Evolutionary conservation across 495 filamentous ascomycete species (phyloP), one percentile per base, ranked within the genome.

Genomic region (Aspergillus asperescens): DNA sequence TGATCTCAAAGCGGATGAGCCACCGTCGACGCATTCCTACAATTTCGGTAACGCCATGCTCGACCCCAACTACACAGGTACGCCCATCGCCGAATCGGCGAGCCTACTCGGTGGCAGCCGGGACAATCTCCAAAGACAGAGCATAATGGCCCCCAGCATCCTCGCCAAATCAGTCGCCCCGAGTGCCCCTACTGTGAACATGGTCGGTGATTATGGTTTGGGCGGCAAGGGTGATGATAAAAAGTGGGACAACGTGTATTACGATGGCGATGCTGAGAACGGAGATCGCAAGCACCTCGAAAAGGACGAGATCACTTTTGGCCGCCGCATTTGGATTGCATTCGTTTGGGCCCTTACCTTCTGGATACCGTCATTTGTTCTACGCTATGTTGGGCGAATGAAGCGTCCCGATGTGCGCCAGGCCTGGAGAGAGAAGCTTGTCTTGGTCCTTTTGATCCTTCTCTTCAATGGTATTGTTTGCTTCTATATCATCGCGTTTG

Each of bases 401-500:
- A 95, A 95, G 71, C 83, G 93, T 35, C 93, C 93, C 1, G 93
- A 98, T 70, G 88, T 98, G 35, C 86, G 93, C 1, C 87, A 97
- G 81, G 93, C 93, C 5, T 98, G 93, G 93, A 76, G 92, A 64
- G 93, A 98, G 60, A 98, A 98, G 69, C 31, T 98, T 32, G 83
- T 95, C 5, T 75, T 98, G 8, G 79, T 89, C 22, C 69, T 86
- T 27, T 52, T 96, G 51, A 97, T 98, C 55, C 63, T 89, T 19
- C 57, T 97, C 25, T 70, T 96, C 57, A 98, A 98, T 65, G 92
- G 69, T 12, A 64, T 81, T 34, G 81, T 98, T 54, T 79, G 96
- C 41, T 98, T 98, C 72, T 95, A 88, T 77, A 96, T 98, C 61
- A 83, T 95, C 59, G 80, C 75, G 24, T 90, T 98, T 54, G 90